Percentiles rank a stretch among this genome's conserved stretches.
These are phyloP conservation scores for Acanthamoeba royreba DNA, from an alignment of 208 protist genomes.

Conservation along the genomic window DNA sequence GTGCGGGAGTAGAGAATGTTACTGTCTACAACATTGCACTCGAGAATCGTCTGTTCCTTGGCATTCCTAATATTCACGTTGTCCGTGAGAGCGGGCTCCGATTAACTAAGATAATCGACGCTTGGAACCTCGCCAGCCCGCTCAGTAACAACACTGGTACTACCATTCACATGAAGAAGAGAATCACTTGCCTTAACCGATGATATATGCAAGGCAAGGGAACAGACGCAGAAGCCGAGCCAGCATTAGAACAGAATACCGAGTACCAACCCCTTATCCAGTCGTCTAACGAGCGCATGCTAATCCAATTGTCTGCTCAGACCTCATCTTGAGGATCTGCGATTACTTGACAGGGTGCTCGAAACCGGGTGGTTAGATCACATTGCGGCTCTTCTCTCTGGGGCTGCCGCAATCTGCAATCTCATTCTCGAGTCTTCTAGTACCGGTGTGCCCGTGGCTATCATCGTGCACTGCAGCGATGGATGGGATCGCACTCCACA, in stretches of 20 bases:
- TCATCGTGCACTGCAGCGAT: constrained; percentile 19
- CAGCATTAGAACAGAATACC: too few relatives aligned
- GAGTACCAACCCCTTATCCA: too few relatives aligned
- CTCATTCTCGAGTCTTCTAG: constrained; percentile 33
- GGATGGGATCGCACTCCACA: constrained; percentile 81
- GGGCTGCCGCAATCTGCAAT: neutral
- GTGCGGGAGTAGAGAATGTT: neutral
- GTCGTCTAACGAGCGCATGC: neutral
- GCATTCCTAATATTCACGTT: constrained; percentile 44
- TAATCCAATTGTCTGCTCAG: too few relatives aligned
- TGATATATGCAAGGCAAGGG: neutral
- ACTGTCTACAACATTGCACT: constrained; percentile 8
- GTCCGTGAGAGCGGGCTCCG: neutral
- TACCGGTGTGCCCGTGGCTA: constrained; percentile 13
- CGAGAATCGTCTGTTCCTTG: neutral
- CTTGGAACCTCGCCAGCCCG: neutral
- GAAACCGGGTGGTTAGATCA: constrained; percentile 32
- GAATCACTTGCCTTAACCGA: too few relatives aligned
- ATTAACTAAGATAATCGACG: neutral
- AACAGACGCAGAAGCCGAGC: too few relatives aligned
- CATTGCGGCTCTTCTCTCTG: constrained; percentile 14
- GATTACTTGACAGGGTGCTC: neutral
- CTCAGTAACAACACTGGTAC: neutral
- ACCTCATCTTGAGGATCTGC: neutral
- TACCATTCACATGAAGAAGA: neutral